Conservation (phyloP, 331 rosid genomes). For the Telfairia occidentalis region DNA sequence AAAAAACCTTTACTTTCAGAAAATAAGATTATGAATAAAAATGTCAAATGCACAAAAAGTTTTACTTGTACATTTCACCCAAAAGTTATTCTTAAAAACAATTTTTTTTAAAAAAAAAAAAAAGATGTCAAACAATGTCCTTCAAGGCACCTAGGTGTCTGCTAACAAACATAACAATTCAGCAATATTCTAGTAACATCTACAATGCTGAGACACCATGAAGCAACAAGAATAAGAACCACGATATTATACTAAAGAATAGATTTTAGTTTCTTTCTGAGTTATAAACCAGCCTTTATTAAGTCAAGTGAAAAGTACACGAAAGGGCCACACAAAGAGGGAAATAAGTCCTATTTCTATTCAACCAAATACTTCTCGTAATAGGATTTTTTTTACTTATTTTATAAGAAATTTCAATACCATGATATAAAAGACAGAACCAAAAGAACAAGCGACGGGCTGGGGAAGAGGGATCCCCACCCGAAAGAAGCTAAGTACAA, state of each 20-base stretch:
- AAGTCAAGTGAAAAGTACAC: not conserved
- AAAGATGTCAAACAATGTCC: not conserved
- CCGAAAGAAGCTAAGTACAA: too few species aligned
- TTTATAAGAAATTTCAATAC: too few species aligned
- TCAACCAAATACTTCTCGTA: not conserved
- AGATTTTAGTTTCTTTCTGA: not conserved
- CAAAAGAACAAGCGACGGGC: too few species aligned
- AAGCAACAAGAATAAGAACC: not conserved
- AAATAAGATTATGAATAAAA: too few species aligned
- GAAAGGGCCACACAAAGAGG: not conserved
- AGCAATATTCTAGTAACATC: not conserved
- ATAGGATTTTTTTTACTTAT: too few species aligned
- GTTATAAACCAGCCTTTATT: not conserved
- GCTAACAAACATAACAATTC: not conserved
- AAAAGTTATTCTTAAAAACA: not conserved
- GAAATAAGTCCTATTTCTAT: not conserved
- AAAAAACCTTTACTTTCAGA: too few species aligned
- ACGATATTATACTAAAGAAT: not conserved
- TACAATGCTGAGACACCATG: not conserved
- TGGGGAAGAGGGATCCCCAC: too few species aligned
- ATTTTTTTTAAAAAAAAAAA: too few species aligned
- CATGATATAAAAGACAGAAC: too few species aligned
- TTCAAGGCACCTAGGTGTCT: not conserved
- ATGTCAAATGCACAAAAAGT: too few species aligned
- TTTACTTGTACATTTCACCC: too few species aligned